These are phyloP conservation scores for Thuidium tamariscinum DNA, from an alignment of 225 moss, liverwort and hornwort genomes.

Conservation along the genomic window DNA sequence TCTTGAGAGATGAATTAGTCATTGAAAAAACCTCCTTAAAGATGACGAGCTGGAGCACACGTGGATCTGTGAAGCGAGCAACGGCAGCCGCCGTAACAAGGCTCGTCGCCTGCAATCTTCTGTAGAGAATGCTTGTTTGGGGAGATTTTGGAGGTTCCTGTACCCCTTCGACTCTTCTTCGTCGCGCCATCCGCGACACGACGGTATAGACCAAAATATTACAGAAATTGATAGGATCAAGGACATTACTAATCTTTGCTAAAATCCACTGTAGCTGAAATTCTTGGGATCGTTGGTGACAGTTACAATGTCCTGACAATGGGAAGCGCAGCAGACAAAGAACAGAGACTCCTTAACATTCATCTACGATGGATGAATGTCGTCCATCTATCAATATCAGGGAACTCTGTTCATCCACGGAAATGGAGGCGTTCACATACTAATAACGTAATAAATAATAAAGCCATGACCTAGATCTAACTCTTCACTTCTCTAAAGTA, in stretches of 20 bases:
- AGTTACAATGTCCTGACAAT: not conserved
- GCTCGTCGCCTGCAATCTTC: constrained; percentile 16
- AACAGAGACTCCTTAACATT: not conserved
- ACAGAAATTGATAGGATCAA: not conserved
- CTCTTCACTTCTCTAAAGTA: too few species aligned
- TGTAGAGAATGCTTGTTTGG: constrained; percentile 6
- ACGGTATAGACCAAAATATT: not conserved
- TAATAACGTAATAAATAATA: too few species aligned
- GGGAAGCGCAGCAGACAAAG: not conserved
- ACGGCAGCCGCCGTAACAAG: constrained; percentile 31
- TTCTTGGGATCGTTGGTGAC: not conserved
- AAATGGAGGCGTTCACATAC: not conserved
- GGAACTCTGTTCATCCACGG: not conserved
- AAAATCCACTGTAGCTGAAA: not conserved
- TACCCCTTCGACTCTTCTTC: not conserved
- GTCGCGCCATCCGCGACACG: not conserved
- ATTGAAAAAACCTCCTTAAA: constrained; percentile 29
- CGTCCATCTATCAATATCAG: not conserved
- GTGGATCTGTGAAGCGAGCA: constrained; percentile 22
- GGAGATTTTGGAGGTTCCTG: not conserved
- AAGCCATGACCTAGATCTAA: too few species aligned
- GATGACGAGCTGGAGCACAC: constrained; percentile 21
- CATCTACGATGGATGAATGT: not conserved
- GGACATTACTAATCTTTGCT: not conserved
- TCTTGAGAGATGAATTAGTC: not conserved